Evolutionary conservation across 371 early-diverging fungal species (phyloP).

Genomic region (Basidiobolus meristosporus): DNA sequence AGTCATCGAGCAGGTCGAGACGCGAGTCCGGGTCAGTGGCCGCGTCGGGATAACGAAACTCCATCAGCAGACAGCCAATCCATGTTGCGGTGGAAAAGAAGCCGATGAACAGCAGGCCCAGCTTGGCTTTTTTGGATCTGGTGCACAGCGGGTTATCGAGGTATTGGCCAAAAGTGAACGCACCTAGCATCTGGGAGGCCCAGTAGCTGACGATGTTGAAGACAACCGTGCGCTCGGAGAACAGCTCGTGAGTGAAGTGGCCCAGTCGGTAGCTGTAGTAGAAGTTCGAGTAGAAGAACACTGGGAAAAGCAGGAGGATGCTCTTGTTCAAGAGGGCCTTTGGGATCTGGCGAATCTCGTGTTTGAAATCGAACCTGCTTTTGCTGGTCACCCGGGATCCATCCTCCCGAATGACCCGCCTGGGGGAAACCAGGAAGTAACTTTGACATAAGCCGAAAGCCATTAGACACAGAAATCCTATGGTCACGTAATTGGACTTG

Average conservation of each 20-base stretch:
- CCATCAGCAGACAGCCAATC: slow-evolving; percentile 36
- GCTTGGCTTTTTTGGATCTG: slow-evolving; percentile 26
- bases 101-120: slow-evolving; percentile 21
- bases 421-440: slow-evolving; percentile 31
- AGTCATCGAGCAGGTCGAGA: slow-evolving; percentile 15
- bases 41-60: slow-evolving; percentile 17
- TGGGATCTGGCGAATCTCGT: slow-evolving; percentile 32
- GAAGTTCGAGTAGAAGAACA: slow-evolving; percentile 57
- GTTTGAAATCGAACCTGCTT: slow-evolving; percentile 20
- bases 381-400: slow-evolving; percentile 32
- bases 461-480: slow-evolving; percentile 40
- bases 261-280: slow-evolving; percentile 54
- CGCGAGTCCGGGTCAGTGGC: slow-evolving; percentile 1
- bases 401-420: slow-evolving; percentile 32
- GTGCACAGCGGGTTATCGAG: slow-evolving; percentile 21
- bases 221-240: slow-evolving; percentile 30
- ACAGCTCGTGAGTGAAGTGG: slow-evolving; percentile 23
- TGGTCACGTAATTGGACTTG: slow-evolving; percentile 14
- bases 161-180: slow-evolving; percentile 23
- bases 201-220: slow-evolving; percentile 53
- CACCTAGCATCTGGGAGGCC: slow-evolving; percentile 42
- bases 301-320: slow-evolving; percentile 35
- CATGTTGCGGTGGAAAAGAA: slow-evolving; percentile 27
- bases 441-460: slow-evolving; percentile 27
- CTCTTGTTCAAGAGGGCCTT: slow-evolving; percentile 41